Base-by-base conservation (phyloP, 306 rosid genomes). In the Quercus berberidifolia region DNA sequence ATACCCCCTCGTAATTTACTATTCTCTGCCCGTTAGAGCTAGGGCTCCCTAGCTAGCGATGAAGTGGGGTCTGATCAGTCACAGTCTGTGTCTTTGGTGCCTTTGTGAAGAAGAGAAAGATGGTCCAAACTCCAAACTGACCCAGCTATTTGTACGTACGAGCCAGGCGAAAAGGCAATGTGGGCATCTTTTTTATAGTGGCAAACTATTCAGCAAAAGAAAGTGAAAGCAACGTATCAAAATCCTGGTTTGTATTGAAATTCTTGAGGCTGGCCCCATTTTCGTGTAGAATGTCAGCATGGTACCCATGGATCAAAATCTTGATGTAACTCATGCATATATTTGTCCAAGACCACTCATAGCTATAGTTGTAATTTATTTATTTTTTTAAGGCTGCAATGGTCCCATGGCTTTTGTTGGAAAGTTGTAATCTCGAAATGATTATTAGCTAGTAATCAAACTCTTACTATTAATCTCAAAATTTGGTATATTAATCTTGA, bases 161-260 rank as follows among this genome's bases (percentile, higher is more conserved):
- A 64, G 71, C 81, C 51, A 75, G 25, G 52, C 11, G 83, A 79
- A 75, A 76, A 83, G 31, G 78, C 57, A 15, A 23, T 59, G 28
- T 5, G 41, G 78, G 77, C 52, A 67, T 82, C 76, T 78, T 56
- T 78, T 70, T 78, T 70, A 60, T 73, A 35, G 56, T 56, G 69
- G 43, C 56, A 64, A 74, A 82, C 82, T 30, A 17, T 64, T 17
- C 8, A 17, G 71, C 71, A 30, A 64, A 64, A 15, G 20, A 78
- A 41, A 80, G 58, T 5, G 75, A 80, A 76, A 71, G 54, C 82
- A 76, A 71, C 70, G 55, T 72, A 78, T 78, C 80, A 43, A 11
- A 26, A 26, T 52, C 69, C 17, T 67, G 38, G 72, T 23, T 67
- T 35, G 52, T 64, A 31, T 30, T 30, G 23, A 64, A 26, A 64